These are phyloP conservation scores for Coniosporium tulheliwenetii DNA, from an alignment of 2,329 filamentous ascomycete genomes.

Conservation along the genomic window DNA sequence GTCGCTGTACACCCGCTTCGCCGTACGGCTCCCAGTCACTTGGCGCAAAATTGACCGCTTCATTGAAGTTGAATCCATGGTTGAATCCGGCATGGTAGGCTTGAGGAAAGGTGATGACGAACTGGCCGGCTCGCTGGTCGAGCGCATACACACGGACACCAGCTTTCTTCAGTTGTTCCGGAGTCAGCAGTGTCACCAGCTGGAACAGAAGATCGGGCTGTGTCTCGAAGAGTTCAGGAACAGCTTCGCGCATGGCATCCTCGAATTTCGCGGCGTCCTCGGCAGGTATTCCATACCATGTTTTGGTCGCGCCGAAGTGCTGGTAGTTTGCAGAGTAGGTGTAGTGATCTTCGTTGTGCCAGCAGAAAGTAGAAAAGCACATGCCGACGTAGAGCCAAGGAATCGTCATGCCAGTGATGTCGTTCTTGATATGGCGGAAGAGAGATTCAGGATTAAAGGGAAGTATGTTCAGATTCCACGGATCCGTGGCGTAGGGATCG, in stretches of 20 bases:
- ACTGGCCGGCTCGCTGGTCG: slow-evolving; percentile 91
- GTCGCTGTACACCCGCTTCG: slow-evolving; percentile 66
- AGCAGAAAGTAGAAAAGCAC: slow-evolving; percentile 99
- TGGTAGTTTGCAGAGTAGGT: slow-evolving; percentile 97
- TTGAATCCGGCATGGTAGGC: slow-evolving; percentile 98
- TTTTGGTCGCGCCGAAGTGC: slow-evolving; percentile 95
- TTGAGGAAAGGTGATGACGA: slow-evolving; percentile 92
- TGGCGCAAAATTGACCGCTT: slow-evolving; percentile 95
- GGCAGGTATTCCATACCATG: slow-evolving; percentile 95
- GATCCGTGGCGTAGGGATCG: slow-evolving; percentile 74
- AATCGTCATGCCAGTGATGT: slow-evolving; percentile 98
- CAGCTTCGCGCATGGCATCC: slow-evolving; percentile 82
- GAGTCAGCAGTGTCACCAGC: slow-evolving; percentile 86
- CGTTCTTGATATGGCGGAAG: slow-evolving; percentile 93
- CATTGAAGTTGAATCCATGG: slow-evolving; percentile 96
- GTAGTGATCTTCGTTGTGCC: slow-evolving; percentile 98
- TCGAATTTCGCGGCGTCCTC: slow-evolving; percentile 92
- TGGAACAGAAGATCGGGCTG: slow-evolving; percentile 95
- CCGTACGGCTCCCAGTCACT: slow-evolving; percentile 91
- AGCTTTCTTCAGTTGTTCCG: slow-evolving; percentile 82
- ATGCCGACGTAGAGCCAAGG: slow-evolving; percentile 99
- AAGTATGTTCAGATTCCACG: slow-evolving; percentile 90
- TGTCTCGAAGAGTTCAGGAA: slow-evolving; percentile 91
- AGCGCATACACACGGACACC: slow-evolving; percentile 86
- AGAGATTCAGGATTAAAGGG: slow-evolving; percentile 83